Evolutionary conservation across 768 basidiomycete genomes (phyloP), one percentile per base, ranked within the genome.

Genomic region (Amanita fuliginea): DNA sequence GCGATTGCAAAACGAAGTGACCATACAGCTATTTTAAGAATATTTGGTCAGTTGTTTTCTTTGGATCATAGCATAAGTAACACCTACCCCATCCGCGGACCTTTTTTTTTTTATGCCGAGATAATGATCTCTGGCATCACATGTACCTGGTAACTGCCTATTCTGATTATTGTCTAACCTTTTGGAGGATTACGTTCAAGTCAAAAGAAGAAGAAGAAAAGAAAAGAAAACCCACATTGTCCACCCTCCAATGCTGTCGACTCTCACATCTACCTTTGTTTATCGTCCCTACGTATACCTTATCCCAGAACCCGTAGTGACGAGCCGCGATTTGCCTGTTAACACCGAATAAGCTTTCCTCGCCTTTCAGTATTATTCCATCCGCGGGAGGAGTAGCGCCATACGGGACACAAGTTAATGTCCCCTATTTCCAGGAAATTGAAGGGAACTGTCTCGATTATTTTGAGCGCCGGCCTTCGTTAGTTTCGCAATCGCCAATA

Each of bases 391-490:
- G 90, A 1, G 79, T 81, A 0, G 80, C 70, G 1, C 90, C 90
- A 16, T 77, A 72, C 44, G 72, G 77, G 19, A 91, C 74, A 18
- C 86, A 78, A 37, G 93, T 74, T 16, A n/a, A 81, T 64, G 60
- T 93, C 90, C 1, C 83, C 85, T n/a, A 83, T 67, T 57, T 93
- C 89, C n/a, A 93, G 74, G 28, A 85, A 69, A 51, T 81, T 77
- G 0, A 75, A 73, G 1, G 75, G 55, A 8, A 81, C 62, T 35
- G 64, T 71, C 52, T 73, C 65, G 22, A 73, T n/a, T n/a, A n/a
- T n/a, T n/a, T n/a, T n/a, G n/a, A n/a, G n/a, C n/a, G n/a, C n/a
- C n/a, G n/a, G n/a, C n/a, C n/a, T n/a, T n/a, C n/a, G n/a, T n/a
- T n/a, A n/a, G n/a, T n/a, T n/a, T n/a, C n/a, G n/a, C n/a, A n/a